A percentile compares a stretch with the other conserved stretches of the same genome.
phyloP scores from a whole-genome alignment of 164 flowering plant genomes.

The Nelumbo lutea region DNA sequence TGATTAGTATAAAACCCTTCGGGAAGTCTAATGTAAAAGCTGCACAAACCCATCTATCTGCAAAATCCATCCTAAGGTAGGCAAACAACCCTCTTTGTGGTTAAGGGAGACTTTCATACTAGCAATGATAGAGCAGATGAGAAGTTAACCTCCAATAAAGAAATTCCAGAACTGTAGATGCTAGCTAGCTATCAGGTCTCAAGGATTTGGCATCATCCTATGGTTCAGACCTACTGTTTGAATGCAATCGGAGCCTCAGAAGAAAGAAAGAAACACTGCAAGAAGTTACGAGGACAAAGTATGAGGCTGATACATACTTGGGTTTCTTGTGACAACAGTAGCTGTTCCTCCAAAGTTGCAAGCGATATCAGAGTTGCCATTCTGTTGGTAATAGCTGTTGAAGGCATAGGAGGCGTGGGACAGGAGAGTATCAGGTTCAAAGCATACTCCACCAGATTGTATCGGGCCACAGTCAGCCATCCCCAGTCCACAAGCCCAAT shows the following conservation, averaged over 20 bases:
- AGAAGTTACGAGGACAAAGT: neutral
- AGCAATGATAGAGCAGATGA: too few relatives aligned
- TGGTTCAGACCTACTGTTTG: too few relatives aligned
- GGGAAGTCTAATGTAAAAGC: too few relatives aligned
- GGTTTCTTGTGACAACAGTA: conserved; percentile 41
- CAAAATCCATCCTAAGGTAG: too few relatives aligned
- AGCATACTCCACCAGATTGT: conserved; percentile 56
- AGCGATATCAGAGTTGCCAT: conserved; percentile 75
- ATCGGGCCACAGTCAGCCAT: conserved; percentile 58
- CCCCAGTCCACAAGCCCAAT: conserved; percentile 93
- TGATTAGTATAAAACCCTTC: too few relatives aligned
- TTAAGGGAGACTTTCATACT: too few relatives aligned
- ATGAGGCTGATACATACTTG: conserved; percentile 42
- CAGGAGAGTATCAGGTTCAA: conserved; percentile 62
- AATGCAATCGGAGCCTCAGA: neutral
- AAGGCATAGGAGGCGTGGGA: conserved; percentile 94
- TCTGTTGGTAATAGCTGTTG: conserved; percentile 79
- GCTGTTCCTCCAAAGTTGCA: conserved; percentile 94
- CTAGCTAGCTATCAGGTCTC: too few relatives aligned
- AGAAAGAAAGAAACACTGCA: neutral
- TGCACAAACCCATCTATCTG: too few relatives aligned
- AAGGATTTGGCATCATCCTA: too few relatives aligned
- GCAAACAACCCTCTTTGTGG: too few relatives aligned
- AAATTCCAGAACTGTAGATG: too few relatives aligned
- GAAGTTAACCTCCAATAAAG: too few relatives aligned